Conservation (phyloP, 176 grass and related monocot species). For the Oropetium thomaeum region DNA sequence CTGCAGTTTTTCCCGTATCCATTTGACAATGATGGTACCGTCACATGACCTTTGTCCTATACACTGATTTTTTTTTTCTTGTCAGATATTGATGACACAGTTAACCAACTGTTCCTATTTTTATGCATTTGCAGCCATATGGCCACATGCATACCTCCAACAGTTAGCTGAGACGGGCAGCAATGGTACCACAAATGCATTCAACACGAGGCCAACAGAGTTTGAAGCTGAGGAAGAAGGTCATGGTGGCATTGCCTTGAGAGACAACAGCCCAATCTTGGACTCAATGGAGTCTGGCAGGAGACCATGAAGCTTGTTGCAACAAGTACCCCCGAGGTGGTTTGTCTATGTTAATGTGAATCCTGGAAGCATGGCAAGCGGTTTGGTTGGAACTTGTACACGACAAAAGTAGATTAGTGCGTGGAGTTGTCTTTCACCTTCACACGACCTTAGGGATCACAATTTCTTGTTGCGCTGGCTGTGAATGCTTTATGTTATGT, state of each 20-base stretch:
- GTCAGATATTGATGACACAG: not conserved
- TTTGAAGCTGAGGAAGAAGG: conserved; percentile 7
- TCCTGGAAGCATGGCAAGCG: not conserved
- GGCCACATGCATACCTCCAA: conserved; percentile 57
- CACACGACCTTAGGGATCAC: not conserved
- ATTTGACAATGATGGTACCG: conserved; percentile 52
- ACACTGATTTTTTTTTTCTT: not conserved
- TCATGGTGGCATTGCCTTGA: conserved; percentile 16
- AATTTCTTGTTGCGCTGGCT: not conserved
- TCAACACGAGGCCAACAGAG: conserved; percentile 16
- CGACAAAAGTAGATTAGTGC: not conserved
- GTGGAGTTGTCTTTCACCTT: not conserved
- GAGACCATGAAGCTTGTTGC: conserved; percentile 18
- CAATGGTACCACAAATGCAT: conserved; percentile 22
- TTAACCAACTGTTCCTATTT: not conserved
- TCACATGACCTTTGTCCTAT: not conserved
- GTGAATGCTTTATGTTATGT: not conserved
- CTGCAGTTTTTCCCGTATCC: conserved; percentile 57
- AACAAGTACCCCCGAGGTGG: not conserved
- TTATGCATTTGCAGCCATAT: conserved; percentile 33
- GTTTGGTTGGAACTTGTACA: not conserved
- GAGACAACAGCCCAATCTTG: conserved; percentile 20
- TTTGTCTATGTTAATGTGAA: not conserved
- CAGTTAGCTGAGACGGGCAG: conserved; percentile 38
- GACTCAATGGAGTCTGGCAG: conserved; percentile 46